Percentiles rank a stretch among this genome's conserved stretches.
These are phyloP conservation scores for Triticum timopheevii DNA, from an alignment of 176 grass and related monocot genomes.

Conservation along the genomic window DNA sequence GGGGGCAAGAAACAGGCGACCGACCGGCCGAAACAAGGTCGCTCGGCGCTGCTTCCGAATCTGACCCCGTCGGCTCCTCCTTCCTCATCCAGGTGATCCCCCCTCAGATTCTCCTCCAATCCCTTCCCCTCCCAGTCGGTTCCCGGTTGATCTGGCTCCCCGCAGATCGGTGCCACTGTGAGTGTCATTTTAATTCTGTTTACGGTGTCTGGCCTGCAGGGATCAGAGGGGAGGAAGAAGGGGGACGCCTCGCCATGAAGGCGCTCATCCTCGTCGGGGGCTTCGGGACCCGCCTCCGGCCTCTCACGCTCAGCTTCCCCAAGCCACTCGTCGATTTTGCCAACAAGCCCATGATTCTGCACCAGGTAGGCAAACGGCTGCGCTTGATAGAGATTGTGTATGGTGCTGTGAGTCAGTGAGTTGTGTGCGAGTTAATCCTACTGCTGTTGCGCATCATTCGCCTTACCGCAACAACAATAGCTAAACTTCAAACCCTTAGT, in stretches of 20 bases:
- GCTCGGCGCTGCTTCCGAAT: neutral
- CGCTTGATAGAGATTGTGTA: neutral
- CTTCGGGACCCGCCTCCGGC: constrained; percentile 86
- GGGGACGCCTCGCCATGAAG: constrained; percentile 55
- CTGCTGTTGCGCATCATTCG: too few relatives aligned
- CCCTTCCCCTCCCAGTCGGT: neutral
- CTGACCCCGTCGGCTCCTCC: neutral
- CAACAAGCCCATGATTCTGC: constrained; percentile 95
- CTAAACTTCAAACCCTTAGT: neutral
- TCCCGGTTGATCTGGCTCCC: neutral
- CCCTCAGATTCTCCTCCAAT: neutral
- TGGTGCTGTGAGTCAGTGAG: neutral
- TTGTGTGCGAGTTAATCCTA: too few relatives aligned
- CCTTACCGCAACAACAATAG: neutral
- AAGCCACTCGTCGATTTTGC: constrained; percentile 98
- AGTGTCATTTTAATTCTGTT: neutral
- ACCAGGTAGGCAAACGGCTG: constrained; percentile 58
- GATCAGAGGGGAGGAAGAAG: neutral
- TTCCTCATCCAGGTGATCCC: neutral
- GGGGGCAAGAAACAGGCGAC: neutral
- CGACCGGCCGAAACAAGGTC: neutral
- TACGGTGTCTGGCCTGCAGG: neutral
- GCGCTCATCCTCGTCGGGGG: constrained; percentile 93
- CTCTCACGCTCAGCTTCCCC: constrained; percentile 85
- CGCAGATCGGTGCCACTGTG: neutral